Evolutionary conservation across 306 rosid genomes (phyloP).

Genomic region (Quercus dentata): DNA sequence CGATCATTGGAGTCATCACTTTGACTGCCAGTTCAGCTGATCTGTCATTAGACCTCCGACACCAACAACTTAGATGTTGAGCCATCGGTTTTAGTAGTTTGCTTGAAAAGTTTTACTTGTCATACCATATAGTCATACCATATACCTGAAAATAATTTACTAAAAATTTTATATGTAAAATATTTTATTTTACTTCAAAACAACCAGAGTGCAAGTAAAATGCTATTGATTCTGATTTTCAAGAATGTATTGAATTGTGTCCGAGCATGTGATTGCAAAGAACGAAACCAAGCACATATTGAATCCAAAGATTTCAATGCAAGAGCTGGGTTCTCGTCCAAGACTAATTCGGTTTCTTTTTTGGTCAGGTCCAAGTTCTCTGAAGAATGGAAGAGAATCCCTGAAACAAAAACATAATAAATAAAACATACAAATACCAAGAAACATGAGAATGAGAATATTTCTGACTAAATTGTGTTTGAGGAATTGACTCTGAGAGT

Average conservation of each 20-base stretch:
- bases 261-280: constrained; percentile 19
- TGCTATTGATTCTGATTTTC: constrained; percentile 34
- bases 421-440: neutral
- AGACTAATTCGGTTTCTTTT: constrained; percentile 31
- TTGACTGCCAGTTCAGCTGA: rapidly evolving
- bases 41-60: rapidly evolving
- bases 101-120: too few relatives aligned
- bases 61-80: too few relatives aligned
- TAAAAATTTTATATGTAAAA: too few relatives aligned
- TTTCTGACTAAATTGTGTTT: constrained; percentile 23
- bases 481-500: constrained; percentile 38
- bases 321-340: constrained; percentile 37
- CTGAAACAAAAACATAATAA: constrained; percentile 29
- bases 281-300: constrained; percentile 37
- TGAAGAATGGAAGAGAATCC: constrained; percentile 36
- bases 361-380: constrained; percentile 43
- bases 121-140: too few relatives aligned
- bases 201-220: neutral
- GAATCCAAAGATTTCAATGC: constrained; percentile 26
- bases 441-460: neutral
- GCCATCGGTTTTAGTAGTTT: too few relatives aligned
- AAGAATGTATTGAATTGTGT: too few relatives aligned
- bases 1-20: too few relatives aligned
- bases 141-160: too few relatives aligned
- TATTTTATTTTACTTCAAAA: too few relatives aligned